These are phyloP conservation scores for Acorus gramineus DNA, from an alignment of 106 monocot species.

Conservation along the genomic window DNA sequence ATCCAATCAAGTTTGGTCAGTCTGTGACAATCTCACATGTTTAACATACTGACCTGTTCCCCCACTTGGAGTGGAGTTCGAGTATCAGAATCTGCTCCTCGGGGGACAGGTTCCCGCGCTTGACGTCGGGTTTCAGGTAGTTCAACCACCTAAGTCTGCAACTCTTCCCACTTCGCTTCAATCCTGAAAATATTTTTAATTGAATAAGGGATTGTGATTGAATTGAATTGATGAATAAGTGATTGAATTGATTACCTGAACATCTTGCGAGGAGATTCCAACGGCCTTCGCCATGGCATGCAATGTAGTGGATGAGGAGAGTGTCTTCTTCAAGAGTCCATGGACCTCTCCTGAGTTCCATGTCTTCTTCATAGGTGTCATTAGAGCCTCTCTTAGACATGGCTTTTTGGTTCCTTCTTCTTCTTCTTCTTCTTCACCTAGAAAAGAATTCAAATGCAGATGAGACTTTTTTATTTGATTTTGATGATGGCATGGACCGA, in stretches of 20 bases:
- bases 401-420: too few relatives aligned
- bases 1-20: not conserved
- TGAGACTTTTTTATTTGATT: too few relatives aligned
- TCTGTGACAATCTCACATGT: not conserved
- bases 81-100: constrained; percentile 64
- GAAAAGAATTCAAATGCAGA: too few relatives aligned
- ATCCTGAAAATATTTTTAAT: constrained; percentile 16
- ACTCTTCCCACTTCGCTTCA: constrained; percentile 71
- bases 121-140: constrained; percentile 60
- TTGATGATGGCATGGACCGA: too few relatives aligned
- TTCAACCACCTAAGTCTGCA: constrained; percentile 68
- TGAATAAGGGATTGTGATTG: too few relatives aligned
- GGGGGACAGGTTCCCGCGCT: constrained; percentile 46
- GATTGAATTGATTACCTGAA: constrained; percentile 1
- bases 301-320: constrained; percentile 10
- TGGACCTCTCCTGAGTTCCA: constrained; percentile 11
- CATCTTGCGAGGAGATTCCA: constrained; percentile 9
- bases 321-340: constrained; percentile 12
- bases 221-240: too few relatives aligned
- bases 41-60: constrained; percentile 30
- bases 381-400: too few relatives aligned
- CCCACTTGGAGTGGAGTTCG: constrained; percentile 74
- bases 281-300: constrained; percentile 8
- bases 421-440: too few relatives aligned
- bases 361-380: not conserved